These are phyloP conservation scores for Coemansia sp. DNA, from an alignment of 192 early-diverging fungal genomes.

Conservation along the genomic window DNA sequence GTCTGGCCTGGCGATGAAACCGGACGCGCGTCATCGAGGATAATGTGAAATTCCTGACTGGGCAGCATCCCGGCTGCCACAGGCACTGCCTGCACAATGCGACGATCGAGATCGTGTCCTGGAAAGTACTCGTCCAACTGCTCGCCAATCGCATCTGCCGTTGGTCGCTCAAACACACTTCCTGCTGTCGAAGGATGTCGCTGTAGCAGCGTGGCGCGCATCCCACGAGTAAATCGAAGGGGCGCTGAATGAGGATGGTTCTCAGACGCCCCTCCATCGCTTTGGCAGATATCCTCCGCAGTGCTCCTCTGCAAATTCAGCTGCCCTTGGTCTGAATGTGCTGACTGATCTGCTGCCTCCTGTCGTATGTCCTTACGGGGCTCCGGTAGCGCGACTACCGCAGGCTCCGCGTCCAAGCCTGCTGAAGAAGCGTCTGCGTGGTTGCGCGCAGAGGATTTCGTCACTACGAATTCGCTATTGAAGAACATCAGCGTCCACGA, in stretches of 20 bases:
- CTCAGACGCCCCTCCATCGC: conserved; percentile 9
- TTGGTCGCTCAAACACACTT: conserved; percentile 54
- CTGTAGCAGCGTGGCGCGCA: conserved; percentile 45
- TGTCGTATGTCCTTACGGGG: neutral
- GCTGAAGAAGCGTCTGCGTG: conserved; percentile 6
- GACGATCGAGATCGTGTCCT: conserved; percentile 70
- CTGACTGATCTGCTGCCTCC: neutral
- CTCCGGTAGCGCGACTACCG: neutral
- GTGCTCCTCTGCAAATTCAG: neutral
- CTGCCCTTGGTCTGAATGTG: neutral
- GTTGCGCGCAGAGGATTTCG: conserved; percentile 1
- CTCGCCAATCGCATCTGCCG: conserved; percentile 64
- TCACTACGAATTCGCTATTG: conserved; percentile 51
- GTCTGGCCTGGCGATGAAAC: neutral
- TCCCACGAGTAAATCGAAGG: conserved; percentile 48
- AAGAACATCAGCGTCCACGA: conserved; percentile 57
- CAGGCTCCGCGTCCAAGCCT: conserved; percentile 9
- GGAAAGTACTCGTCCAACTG: conserved; percentile 73
- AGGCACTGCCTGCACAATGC: conserved; percentile 59
- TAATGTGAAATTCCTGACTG: conserved; percentile 41
- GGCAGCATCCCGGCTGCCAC: conserved; percentile 28
- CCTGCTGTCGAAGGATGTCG: conserved; percentile 23
- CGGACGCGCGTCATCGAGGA: conserved; percentile 26
- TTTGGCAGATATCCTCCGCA: conserved; percentile 8
- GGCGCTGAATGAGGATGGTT: conserved; percentile 25